phyloP scores from a whole-genome alignment of 1,284 basidiomycete genomes.

The Melanopsichium pennsylvanicum region DNA sequence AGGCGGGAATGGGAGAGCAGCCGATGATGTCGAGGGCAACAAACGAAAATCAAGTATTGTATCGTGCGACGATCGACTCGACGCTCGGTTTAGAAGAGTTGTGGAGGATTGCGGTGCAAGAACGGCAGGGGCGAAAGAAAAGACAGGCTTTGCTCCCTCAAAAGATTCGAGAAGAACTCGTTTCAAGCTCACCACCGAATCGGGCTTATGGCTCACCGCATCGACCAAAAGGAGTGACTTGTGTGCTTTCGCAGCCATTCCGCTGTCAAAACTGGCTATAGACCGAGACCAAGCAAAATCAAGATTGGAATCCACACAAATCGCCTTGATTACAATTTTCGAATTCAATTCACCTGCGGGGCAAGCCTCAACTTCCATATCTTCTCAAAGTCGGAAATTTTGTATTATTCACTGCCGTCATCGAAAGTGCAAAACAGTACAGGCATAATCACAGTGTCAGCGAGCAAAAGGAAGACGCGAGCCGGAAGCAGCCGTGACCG shows the following conservation, averaged over 20 bases:
- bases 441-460: constrained; percentile 8
- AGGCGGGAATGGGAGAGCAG: too few relatives aligned
- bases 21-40: not conserved
- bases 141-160: constrained; percentile 1
- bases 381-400: too few relatives aligned
- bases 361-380: too few relatives aligned
- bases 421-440: not conserved
- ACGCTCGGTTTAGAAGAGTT: constrained; percentile 2
- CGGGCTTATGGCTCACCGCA: constrained; percentile 7
- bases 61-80: constrained; percentile 1
- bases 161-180: constrained; percentile 22
- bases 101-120: constrained; percentile 22
- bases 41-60: not conserved
- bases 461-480: not conserved
- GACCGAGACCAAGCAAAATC: too few relatives aligned
- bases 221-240: constrained; percentile 1
- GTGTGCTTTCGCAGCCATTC: too few relatives aligned
- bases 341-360: too few relatives aligned
- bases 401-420: constrained; percentile 5
- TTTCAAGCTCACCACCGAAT: not conserved
- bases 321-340: not conserved
- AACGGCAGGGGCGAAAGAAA: not conserved
- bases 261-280: too few relatives aligned
- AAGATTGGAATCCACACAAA: too few relatives aligned
- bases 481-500: constrained; percentile 20